Conservation (phyloP, 495 filamentous ascomycete genomes). For the Xylaria grammica region DNA sequence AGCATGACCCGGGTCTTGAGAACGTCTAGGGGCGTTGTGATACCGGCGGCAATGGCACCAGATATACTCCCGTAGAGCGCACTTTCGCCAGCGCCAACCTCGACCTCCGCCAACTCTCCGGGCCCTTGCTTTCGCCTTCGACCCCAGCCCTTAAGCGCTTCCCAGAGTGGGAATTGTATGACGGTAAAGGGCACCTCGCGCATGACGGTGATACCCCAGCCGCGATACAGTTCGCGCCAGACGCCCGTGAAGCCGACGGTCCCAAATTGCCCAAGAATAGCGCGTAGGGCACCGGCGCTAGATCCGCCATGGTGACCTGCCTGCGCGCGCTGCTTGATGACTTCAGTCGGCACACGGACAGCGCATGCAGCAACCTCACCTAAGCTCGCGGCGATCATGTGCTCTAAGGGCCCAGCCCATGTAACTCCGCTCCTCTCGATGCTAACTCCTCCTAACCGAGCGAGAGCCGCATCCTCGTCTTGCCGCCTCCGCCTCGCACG, state of each 20-base stretch:
- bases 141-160: constrained; percentile 74
- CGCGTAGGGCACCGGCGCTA: constrained; percentile 65
- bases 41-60: constrained; percentile 82
- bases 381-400: constrained; percentile 86
- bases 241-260: constrained; percentile 60
- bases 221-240: constrained; percentile 84
- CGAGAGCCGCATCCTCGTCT: constrained; percentile 16
- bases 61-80: constrained; percentile 84
- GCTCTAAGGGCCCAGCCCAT: constrained; percentile 49
- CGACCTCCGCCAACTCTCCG: constrained; percentile 59
- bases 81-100: constrained; percentile 76
- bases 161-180: constrained; percentile 97
- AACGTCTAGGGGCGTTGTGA: constrained; percentile 94
- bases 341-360: constrained; percentile 92
- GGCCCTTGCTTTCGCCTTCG: constrained; percentile 40
- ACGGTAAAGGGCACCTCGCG: constrained; percentile 97
- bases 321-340: constrained; percentile 95
- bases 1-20: constrained; percentile 98
- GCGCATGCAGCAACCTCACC: constrained; percentile 94
- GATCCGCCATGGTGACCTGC: constrained; percentile 70
- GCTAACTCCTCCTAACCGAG: constrained; percentile 13
- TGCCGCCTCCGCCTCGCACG: constrained; percentile 23
- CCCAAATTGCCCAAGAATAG: constrained; percentile 65
- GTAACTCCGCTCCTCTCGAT: background rate
- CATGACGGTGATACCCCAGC: constrained; percentile 88